Evolutionary conservation across 2,329 filamentous ascomycete genomes (phyloP).

Genomic region (Xylaria polymorpha): DNA sequence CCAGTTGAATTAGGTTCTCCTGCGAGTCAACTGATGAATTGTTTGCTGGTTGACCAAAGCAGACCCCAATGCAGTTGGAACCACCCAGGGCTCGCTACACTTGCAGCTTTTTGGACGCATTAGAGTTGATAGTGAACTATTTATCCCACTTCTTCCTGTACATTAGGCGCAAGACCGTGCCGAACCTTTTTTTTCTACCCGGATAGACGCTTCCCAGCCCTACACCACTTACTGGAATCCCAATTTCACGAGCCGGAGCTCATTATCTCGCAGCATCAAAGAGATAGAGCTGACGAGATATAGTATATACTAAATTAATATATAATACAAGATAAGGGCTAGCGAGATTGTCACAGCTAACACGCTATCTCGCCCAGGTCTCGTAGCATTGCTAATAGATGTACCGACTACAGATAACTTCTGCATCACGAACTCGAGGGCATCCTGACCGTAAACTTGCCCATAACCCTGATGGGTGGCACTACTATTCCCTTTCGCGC

Average conservation of each 20-base stretch:
- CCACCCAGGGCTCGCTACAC: not conserved
- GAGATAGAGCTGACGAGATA: not conserved
- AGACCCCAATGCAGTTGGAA: conserved; percentile 4
- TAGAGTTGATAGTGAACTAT: conserved; percentile 23
- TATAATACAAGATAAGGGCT: not conserved
- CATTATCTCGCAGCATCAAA: not conserved
- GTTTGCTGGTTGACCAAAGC: not conserved
- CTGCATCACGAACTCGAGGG: conserved; percentile 67
- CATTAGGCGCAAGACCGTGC: conserved; percentile 4
- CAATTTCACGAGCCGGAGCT: not conserved
- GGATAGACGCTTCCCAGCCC: not conserved
- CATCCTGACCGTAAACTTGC: conserved; percentile 64
- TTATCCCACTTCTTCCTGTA: conserved; percentile 8
- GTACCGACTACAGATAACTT: conserved; percentile 53
- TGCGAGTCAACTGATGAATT: not conserved
- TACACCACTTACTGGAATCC: not conserved
- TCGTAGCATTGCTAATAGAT: not conserved
- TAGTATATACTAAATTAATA: not conserved
- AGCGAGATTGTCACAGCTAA: conserved; percentile 9
- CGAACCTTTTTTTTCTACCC: not conserved
- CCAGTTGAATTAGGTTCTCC: too few species aligned
- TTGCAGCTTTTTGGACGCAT: conserved; percentile 5
- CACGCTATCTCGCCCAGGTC: not conserved
- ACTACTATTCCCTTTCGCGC: conserved; percentile 66
- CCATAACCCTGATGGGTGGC: conserved; percentile 69